Evolutionary conservation across 2,329 filamentous ascomycete genomes (phyloP).

Genomic region (Xylariaceae sp.): DNA sequence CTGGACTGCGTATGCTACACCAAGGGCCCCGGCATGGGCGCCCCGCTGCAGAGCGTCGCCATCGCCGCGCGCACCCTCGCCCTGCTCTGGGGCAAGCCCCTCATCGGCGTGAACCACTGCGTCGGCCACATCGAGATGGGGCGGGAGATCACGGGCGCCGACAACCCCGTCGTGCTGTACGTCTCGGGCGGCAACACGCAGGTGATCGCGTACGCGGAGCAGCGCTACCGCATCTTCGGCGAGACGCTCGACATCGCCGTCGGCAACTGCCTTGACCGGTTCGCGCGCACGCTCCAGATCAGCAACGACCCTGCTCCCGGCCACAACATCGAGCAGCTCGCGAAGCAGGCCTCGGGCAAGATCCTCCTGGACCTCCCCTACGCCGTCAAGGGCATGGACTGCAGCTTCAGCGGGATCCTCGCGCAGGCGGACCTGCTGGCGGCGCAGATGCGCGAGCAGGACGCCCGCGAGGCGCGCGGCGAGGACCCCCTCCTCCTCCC

Average conservation of each 20-base stretch:
- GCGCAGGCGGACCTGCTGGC: conserved; percentile 78
- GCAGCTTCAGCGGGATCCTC: conserved; percentile 88
- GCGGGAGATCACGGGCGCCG: conserved; percentile 80
- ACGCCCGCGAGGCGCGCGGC: conserved; percentile 20
- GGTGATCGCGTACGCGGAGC: conserved; percentile 92
- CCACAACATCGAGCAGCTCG: conserved; percentile 96
- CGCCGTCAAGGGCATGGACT: conserved; percentile 98
- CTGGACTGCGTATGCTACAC: conserved; percentile 95
- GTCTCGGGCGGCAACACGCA: conserved; percentile 96
- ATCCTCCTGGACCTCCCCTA: conserved; percentile 84
- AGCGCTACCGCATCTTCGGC: conserved; percentile 94
- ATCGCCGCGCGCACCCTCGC: conserved; percentile 76
- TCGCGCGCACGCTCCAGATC: conserved; percentile 85
- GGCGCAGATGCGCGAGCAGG: conserved; percentile 51
- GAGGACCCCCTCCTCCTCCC: too few species aligned
- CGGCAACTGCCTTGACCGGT: conserved; percentile 93
- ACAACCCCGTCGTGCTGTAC: conserved; percentile 91
- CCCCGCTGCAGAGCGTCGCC: conserved; percentile 80
- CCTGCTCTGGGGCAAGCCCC: conserved; percentile 78
- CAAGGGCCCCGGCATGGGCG: conserved; percentile 93
- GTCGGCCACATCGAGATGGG: conserved; percentile 99
- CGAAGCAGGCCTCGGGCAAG: conserved; percentile 57
- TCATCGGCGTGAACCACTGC: conserved; percentile 96
- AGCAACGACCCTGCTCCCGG: conserved; percentile 94
- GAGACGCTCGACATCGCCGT: conserved; percentile 97